Evolutionary conservation across 495 filamentous ascomycete genomes (phyloP), one percentile per base, ranked within the genome.

Genomic region (Penicillium nucicola): DNA sequence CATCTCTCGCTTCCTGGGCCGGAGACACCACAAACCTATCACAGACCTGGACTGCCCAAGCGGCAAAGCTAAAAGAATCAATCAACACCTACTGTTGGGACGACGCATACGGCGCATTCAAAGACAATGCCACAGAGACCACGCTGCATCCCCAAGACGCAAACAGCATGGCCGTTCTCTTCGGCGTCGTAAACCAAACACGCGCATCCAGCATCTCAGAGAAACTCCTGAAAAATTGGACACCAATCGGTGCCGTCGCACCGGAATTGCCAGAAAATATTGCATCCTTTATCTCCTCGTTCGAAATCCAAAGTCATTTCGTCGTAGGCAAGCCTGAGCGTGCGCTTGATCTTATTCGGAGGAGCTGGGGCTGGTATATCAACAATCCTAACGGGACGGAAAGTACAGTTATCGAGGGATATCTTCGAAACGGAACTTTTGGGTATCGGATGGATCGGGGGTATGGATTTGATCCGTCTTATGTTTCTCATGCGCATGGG

Each of bases 361-460:
- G 75, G 6, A 75, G 76, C 60, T 87, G 84, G 82, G 80, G 77
- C 12, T 82, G 80, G 68, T 79, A 84, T 66, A 75, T 85, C 31
- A 71, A 84, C 50, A 78, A 82, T 38, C 72, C 74, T 3, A 77
- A 81, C 35, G 79, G 82, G 53, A 87, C 83, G 6, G 78, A 82
- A 47, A 78, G 72, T 25, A 85, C 82, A 0, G 74, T 83, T 1
- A 73, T 81, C 39, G 83, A 85, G 59, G 82, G 82, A 0, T 85
- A 81, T 52, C 62, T 78, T 10, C 63, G 60, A 2, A 76, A 84
- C 58, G 82, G 81, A 17, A 64, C 74, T 18, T 64, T 81, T 23
- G 77, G 80, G 33, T 85, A 87, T 58, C 67, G 80, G 5, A 75
- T 76, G 36, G 73, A 69, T 34, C 58, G 67, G 18, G 70, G 68